Conservation (phyloP, 805 yeast genomes). For the Candida nonsorbophila region DNA sequence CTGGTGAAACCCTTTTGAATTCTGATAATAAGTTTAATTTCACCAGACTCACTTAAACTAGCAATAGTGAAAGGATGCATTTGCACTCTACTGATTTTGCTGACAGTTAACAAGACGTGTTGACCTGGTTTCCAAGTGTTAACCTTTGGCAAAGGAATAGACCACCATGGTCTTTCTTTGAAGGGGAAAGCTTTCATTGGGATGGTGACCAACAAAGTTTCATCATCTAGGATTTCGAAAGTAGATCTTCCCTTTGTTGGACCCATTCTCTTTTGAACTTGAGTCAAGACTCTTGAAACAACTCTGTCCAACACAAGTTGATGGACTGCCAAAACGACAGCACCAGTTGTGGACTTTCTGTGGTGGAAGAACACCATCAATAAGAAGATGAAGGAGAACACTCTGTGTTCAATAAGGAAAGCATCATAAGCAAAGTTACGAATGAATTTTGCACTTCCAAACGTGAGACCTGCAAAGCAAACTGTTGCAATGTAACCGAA, state of each 20-base stretch:
- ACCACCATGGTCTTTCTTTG: constrained; percentile 19
- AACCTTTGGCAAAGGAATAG: constrained; percentile 25
- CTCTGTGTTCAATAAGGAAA: constrained; percentile 39
- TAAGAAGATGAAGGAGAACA: constrained; percentile 37
- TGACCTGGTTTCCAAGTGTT: constrained; percentile 46
- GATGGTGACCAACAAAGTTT: constrained; percentile 33
- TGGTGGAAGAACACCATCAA: constrained; percentile 39
- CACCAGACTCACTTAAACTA: constrained; percentile 31
- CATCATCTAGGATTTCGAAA: constrained; percentile 36
- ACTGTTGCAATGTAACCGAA: constrained; percentile 44
- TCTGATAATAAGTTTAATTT: constrained; percentile 36
- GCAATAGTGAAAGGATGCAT: constrained; percentile 46
- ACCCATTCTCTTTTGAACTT: constrained; percentile 26
- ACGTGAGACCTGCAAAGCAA: constrained; percentile 28
- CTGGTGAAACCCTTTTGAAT: constrained; percentile 40
- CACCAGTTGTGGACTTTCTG: constrained; percentile 21
- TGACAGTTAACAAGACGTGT: constrained; percentile 38
- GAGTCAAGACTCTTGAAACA: constrained; percentile 18
- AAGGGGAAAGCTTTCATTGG: constrained; percentile 20
- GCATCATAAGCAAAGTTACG: constrained; percentile 38
- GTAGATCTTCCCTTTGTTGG: constrained; percentile 35
- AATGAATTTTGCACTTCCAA: constrained; percentile 29
- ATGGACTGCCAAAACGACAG: constrained; percentile 38
- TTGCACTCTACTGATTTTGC: constrained; percentile 31
- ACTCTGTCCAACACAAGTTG: constrained; percentile 38